Percentiles rank a stretch among this genome's conserved stretches.
Evolutionary conservation across 2,329 filamentous ascomycete genomes (phyloP).

Genomic region (Aspergillus novoparasiticus): DNA sequence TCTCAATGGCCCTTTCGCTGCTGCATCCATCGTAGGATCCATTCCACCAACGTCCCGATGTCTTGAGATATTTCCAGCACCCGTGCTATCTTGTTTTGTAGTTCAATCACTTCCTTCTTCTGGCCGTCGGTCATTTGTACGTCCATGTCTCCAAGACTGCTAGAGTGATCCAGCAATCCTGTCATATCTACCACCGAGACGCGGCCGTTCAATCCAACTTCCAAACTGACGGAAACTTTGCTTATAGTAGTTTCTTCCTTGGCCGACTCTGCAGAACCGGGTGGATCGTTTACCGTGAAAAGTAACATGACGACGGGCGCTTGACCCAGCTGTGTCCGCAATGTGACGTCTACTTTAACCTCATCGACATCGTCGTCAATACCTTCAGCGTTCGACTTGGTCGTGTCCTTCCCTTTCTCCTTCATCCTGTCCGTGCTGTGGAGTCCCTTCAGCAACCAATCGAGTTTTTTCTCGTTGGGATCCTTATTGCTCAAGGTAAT

Average conservation of each 20-base stretch:
- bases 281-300: constrained; percentile 30
- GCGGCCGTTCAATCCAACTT: constrained; percentile 45
- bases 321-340: constrained; percentile 43
- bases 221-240: constrained; percentile 39
- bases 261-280: constrained; percentile 9
- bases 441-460: constrained; percentile 50
- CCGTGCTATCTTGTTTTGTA: constrained; percentile 39
- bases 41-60: constrained; percentile 47
- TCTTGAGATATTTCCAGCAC: constrained; percentile 49
- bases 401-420: constrained; percentile 11
- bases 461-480: constrained; percentile 55
- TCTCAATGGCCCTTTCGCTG: constrained; percentile 30
- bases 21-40: constrained; percentile 42
- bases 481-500: constrained; percentile 45
- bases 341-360: constrained; percentile 41
- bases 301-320: constrained; percentile 41
- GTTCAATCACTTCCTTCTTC: constrained; percentile 21
- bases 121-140: constrained; percentile 22
- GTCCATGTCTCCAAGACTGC: constrained; percentile 18
- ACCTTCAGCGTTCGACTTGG: constrained; percentile 6
- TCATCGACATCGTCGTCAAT: constrained; percentile 21
- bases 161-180: constrained; percentile 33
- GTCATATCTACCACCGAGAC: constrained; percentile 41
- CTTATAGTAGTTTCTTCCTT: constrained; percentile 16
- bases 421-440: constrained; percentile 6